Evolutionary conservation across 179 eudicot genomes (phyloP), one percentile per base, ranked within the genome.

Genomic region (Beta macrorhiza): DNA sequence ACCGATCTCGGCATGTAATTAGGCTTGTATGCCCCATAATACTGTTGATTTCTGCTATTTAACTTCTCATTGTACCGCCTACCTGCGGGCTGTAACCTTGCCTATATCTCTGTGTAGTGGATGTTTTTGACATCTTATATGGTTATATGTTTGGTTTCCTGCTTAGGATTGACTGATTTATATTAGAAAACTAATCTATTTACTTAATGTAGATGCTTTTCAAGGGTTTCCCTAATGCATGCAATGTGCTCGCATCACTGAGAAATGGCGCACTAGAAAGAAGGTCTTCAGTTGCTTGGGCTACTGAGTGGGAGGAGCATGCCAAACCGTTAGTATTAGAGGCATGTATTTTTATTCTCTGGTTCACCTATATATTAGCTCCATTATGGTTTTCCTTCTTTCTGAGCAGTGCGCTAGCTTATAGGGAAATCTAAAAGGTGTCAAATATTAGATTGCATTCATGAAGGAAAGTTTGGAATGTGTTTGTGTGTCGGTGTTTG

Each of bases 251-350:
- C 72, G 89, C 81, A 76, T 86, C 83, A 9, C 79, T 92, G 86
- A 92, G 90, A 80, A 80, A 84, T 52, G 94, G 95, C 75, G 91
- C 92, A 44, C 83, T 89, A 64, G 94, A 89, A 79, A 90, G 73
- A 68, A 86, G 90, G 63, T 90, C 89, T 42, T 89, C 99, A 57
- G 87, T 86, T 70, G 89, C 90, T 67, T 96, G 99, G 98, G 87
- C 89, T 15, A 84, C 92, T 37, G 93, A 86, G 80, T 96, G 99
- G 99, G 98, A 92, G 86, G 92, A 87, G 78, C 90, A 92, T 80
- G 98, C 97, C 72, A 87, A 89, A 84, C 97, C 98, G 45, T 84
- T 96, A 78, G 86, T 96, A 84, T 79, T 84, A 17, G 82, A 92
- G 96, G 97, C 89, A 87, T 85, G 91, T 81, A 69, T 63, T 7